Evolutionary conservation across 139 green algal genomes (phyloP).

Genomic region (Limnomonas spitsbergensis): DNA sequence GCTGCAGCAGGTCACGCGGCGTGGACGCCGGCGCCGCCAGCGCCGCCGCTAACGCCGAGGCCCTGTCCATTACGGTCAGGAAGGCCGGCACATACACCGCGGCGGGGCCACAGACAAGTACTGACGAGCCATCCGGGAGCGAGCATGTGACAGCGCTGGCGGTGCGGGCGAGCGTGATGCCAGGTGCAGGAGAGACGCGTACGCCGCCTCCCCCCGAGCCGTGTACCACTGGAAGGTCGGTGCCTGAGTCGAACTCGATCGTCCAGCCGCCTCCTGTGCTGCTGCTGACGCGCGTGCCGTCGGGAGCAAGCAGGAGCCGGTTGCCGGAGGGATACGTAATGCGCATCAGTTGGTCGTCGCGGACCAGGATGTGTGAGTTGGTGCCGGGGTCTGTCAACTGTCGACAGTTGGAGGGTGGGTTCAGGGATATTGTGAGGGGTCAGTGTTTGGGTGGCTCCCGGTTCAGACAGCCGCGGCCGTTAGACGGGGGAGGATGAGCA

Average conservation of each 20-base stretch:
- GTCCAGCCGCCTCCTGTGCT: neutral
- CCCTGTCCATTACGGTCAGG: neutral
- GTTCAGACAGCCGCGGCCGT: too few relatives aligned
- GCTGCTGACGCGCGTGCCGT: neutral
- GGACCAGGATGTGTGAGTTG: neutral
- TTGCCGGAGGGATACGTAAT: neutral
- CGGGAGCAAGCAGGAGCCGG: neutral
- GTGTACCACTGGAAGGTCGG: neutral
- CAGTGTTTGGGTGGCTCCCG: too few relatives aligned
- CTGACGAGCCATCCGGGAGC: slow-evolving; percentile 25
- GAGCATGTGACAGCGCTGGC: slow-evolving; percentile 16
- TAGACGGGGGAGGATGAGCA: too few relatives aligned
- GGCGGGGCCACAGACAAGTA: slow-evolving; percentile 15
- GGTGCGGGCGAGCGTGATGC: neutral
- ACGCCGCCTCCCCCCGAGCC: neutral
- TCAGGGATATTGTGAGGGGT: too few relatives aligned
- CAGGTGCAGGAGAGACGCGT: neutral
- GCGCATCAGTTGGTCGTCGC: slow-evolving; percentile 4
- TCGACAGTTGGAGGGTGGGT: too few relatives aligned
- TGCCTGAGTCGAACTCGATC: neutral
- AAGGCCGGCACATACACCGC: slow-evolving; percentile 20
- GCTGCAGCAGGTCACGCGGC: neutral
- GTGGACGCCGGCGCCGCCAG: neutral
- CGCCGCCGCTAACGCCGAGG: neutral
- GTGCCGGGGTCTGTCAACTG: neutral